phyloP scores from a whole-genome alignment of 495 filamentous ascomycete genomes.

The Xylaria acuta region DNA sequence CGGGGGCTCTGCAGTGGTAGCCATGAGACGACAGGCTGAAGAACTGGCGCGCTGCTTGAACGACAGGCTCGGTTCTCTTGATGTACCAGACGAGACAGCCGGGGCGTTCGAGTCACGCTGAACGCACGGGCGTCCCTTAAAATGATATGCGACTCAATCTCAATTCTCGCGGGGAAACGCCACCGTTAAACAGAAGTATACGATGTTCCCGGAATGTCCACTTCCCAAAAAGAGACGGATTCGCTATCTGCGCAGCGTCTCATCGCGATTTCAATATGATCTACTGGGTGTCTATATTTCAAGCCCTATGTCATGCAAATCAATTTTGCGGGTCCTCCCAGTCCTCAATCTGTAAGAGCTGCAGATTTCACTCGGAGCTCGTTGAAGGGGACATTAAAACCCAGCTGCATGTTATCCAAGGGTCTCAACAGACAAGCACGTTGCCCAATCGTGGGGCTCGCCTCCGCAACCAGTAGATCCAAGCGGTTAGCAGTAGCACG shows the following conservation, averaged over 20 bases:
- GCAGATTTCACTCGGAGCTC: neutral
- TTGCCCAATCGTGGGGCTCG: neutral
- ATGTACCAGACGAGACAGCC: conserved; percentile 52
- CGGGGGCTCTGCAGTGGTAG: conserved; percentile 40
- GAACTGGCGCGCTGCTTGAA: conserved; percentile 55
- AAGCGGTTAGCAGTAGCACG: neutral
- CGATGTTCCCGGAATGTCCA: neutral
- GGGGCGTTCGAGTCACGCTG: conserved; percentile 37
- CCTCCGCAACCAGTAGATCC: neutral
- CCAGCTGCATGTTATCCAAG: neutral
- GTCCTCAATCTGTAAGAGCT: neutral
- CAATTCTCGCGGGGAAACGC: neutral
- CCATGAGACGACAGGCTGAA: conserved; percentile 53
- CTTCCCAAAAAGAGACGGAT: neutral
- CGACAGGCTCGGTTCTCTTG: conserved; percentile 47
- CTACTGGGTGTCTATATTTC: neutral
- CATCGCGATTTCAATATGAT: neutral
- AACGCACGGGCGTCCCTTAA: neutral
- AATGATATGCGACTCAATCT: neutral
- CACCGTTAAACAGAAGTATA: neutral
- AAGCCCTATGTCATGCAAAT: neutral
- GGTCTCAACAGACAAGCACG: neutral
- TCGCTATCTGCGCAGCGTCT: conserved; percentile 2
- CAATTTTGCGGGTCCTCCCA: neutral
- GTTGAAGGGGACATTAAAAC: neutral